A percentile compares a stretch with the other conserved stretches of the same genome.
These are phyloP conservation scores for Podila verticillata DNA, from an alignment of 192 early-diverging fungal genomes.

Conservation along the genomic window DNA sequence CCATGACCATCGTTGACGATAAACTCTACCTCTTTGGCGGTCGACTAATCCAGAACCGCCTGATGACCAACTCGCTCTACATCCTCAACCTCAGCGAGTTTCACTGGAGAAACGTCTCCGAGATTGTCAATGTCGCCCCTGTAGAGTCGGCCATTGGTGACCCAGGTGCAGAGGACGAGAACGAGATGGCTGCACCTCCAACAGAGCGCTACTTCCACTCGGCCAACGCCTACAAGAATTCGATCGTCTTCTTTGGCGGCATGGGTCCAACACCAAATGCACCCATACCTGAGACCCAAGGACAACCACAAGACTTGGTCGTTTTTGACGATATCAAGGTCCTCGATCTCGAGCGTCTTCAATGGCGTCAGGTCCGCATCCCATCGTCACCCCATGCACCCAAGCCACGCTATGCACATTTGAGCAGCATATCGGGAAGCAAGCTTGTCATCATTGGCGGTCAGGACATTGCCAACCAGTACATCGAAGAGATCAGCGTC, in stretches of 20 bases:
- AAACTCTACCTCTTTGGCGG: slow-evolving; percentile 78
- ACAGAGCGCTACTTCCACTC: slow-evolving; percentile 81
- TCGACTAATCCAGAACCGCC: slow-evolving; percentile 71
- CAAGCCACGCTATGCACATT: slow-evolving; percentile 80
- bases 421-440: slow-evolving; percentile 73
- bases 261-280: slow-evolving; percentile 71
- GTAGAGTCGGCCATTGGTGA: slow-evolving; percentile 50
- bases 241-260: slow-evolving; percentile 80
- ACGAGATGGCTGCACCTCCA: slow-evolving; percentile 48
- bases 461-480: slow-evolving; percentile 80
- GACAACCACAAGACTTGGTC: slow-evolving; percentile 52
- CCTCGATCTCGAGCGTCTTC: slow-evolving; percentile 72
- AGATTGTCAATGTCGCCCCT: slow-evolving; percentile 49
- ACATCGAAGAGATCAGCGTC: slow-evolving; percentile 82
- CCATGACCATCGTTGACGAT: slow-evolving; percentile 72
- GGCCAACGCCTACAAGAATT: slow-evolving; percentile 73
- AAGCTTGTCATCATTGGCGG: slow-evolving; percentile 77
- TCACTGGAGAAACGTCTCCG: slow-evolving; percentile 60
- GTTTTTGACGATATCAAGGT: slow-evolving; percentile 78
- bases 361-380: slow-evolving; percentile 67
- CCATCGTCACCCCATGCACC: slow-evolving; percentile 60
- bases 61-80: slow-evolving; percentile 78
- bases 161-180: slow-evolving; percentile 41
- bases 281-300: slow-evolving; percentile 51
- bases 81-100: slow-evolving; percentile 69